Evolutionary conservation across 2,329 filamentous ascomycete genomes (phyloP).

Genomic region (Claviceps humidiphila): DNA sequence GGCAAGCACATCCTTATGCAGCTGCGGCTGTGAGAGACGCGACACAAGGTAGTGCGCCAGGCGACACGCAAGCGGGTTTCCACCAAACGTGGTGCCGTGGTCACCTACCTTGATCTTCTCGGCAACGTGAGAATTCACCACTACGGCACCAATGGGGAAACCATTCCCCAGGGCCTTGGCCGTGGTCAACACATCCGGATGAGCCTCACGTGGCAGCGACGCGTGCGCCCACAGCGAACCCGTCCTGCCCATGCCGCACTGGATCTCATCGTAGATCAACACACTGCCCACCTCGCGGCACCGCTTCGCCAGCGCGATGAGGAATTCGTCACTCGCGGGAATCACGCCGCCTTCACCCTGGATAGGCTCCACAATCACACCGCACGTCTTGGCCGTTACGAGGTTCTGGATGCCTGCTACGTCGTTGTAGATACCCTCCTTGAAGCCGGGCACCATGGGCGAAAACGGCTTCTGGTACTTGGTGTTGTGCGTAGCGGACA

Average conservation of each 20-base stretch:
- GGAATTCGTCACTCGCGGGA: conserved; percentile 69
- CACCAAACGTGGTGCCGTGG: conserved; percentile 89
- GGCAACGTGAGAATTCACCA: conserved; percentile 26
- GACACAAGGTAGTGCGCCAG: conserved; percentile 77
- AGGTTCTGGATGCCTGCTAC: conserved; percentile 55
- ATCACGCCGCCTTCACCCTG: conserved; percentile 94
- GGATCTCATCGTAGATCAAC: conserved; percentile 92
- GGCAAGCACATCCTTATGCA: conserved; percentile 55
- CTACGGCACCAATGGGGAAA: conserved; percentile 73
- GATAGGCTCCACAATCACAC: conserved; percentile 92
- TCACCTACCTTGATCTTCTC: conserved; percentile 48
- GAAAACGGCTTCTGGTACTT: conserved; percentile 95
- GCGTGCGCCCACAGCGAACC: conserved; percentile 84
- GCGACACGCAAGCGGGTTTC: conserved; percentile 75
- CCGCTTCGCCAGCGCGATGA: conserved; percentile 67
- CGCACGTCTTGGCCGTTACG: conserved; percentile 76
- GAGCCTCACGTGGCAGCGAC: conserved; percentile 59
- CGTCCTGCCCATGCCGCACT: conserved; percentile 81
- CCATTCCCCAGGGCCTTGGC: conserved; percentile 96
- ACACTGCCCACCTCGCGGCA: conserved; percentile 82
- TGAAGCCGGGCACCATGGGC: conserved; percentile 91
- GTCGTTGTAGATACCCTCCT: conserved; percentile 77
- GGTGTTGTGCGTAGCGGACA: conserved; percentile 93
- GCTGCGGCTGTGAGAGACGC: conserved; percentile 54
- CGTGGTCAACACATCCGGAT: conserved; percentile 86